Conservation (phyloP, 169 alveolate genomes). For the Eimeria brunetti region DNA sequence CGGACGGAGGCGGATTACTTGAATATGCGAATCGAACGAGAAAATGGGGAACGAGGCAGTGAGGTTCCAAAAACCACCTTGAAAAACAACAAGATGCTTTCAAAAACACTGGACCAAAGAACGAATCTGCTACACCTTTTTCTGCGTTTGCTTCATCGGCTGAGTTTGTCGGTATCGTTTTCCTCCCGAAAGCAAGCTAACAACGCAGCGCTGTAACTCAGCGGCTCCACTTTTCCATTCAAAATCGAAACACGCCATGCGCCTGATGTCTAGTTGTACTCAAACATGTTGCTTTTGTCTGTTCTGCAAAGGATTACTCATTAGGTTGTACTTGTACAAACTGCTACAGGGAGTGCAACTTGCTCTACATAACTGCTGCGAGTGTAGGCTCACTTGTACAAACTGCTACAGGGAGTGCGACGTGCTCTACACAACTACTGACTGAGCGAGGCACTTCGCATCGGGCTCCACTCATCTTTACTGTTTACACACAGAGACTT, state of each 20-base stretch:
- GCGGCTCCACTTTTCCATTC: background rate
- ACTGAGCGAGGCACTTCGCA: background rate
- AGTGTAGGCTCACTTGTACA: background rate
- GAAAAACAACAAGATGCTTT: background rate
- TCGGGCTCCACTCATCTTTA: background rate
- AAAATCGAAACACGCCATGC: background rate
- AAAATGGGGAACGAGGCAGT: constrained; percentile 64
- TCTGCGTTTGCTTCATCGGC: background rate
- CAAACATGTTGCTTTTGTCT: background rate
- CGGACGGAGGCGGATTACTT: background rate
- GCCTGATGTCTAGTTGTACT: background rate
- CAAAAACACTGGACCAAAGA: background rate
- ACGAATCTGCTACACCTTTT: background rate
- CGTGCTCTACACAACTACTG: background rate
- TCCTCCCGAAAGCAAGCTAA: background rate
- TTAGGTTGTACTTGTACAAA: background rate
- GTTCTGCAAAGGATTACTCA: background rate
- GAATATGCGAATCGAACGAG: constrained; percentile 62
- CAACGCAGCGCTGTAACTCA: background rate
- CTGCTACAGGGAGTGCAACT: background rate
- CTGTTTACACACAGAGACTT: background rate
- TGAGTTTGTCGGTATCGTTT: background rate
- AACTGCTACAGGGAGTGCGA: background rate
- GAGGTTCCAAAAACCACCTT: constrained; percentile 65
- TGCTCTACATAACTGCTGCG: background rate